phyloP scores from a whole-genome alignment of 495 filamentous ascomycete species.

The Terfezia claveryi region DNA sequence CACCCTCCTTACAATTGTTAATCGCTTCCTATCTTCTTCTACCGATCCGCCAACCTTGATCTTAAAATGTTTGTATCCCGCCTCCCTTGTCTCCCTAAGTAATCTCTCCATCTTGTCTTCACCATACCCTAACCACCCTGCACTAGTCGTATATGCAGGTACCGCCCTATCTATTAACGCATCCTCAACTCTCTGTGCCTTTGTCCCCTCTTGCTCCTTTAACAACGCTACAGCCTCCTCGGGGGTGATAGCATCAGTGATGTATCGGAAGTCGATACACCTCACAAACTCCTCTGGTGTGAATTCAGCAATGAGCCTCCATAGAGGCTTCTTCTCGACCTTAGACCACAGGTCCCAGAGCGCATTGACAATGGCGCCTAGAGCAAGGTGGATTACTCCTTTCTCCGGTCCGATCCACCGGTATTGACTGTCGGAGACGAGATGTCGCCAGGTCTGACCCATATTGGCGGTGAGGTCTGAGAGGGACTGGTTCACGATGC shows the following conservation, averaged over 20 bases:
- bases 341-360: constrained; percentile 95
- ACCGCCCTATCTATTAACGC: constrained; percentile 51
- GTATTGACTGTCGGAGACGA: constrained; percentile 72
- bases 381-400: constrained; percentile 80
- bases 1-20: constrained; percentile 54
- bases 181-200: constrained; percentile 43
- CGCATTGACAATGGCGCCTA: constrained; percentile 77
- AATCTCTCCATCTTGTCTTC: constrained; percentile 62
- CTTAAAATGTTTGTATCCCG: constrained; percentile 80
- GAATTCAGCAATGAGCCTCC: constrained; percentile 79
- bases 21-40: constrained; percentile 43
- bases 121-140: constrained; percentile 85
- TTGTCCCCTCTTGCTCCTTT: constrained; percentile 35
- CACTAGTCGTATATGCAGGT: constrained; percentile 76
- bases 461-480: constrained; percentile 56
- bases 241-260: constrained; percentile 78
- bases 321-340: constrained; percentile 62
- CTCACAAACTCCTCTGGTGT: constrained; percentile 62
- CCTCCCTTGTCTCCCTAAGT: constrained; percentile 43
- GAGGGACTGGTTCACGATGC: constrained; percentile 50
- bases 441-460: constrained; percentile 76
- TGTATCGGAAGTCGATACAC: constrained; percentile 85
- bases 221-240: constrained; percentile 61
- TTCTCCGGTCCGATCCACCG: constrained; percentile 94
- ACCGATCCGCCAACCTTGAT: constrained; percentile 62